A percentile compares a stretch with the other conserved stretches of the same genome.
Conservation (phyloP, 164 flowering plant species). For the Kalanchoe fedtschenkoi region DNA sequence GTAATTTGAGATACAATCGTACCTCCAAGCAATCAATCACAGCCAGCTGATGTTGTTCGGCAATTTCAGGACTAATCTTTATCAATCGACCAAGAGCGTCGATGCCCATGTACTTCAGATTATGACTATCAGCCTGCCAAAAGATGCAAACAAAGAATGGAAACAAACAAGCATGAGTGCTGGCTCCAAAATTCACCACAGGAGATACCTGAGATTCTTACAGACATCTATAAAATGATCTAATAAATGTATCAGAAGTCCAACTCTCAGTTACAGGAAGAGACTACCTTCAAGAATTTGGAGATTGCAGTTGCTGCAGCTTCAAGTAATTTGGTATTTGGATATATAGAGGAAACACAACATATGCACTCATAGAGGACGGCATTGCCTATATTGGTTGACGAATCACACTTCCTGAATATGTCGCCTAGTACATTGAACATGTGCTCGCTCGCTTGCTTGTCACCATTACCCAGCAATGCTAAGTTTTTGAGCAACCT, state of each 20-base stretch:
- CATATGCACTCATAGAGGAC: slow-evolving; percentile 85
- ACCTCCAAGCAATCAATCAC: slow-evolving; percentile 99
- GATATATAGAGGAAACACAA: slow-evolving; percentile 77
- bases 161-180: background rate
- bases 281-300: slow-evolving; percentile 70
- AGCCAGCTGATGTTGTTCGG: slow-evolving; percentile 95
- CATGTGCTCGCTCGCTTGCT: slow-evolving; percentile 84
- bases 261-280: background rate
- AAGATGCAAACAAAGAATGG: background rate
- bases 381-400: slow-evolving; percentile 93
- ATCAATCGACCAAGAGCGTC: slow-evolving; percentile 89
- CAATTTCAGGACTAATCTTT: slow-evolving; percentile 85
- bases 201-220: background rate
- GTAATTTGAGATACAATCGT: slow-evolving; percentile 13
- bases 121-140: slow-evolving; percentile 86
- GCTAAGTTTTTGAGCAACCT: slow-evolving; percentile 82
- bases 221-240: background rate
- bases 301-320: slow-evolving; percentile 90
- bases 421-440: slow-evolving; percentile 80
- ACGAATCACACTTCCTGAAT: slow-evolving; percentile 73
- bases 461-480: slow-evolving; percentile 81
- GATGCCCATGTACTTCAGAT: slow-evolving; percentile 92
- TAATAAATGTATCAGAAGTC: background rate
- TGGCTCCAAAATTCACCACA: background rate
- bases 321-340: slow-evolving; percentile 71